Evolutionary conservation across 345 rosid species (phyloP).

Genomic region (Citrus cavaleriei): DNA sequence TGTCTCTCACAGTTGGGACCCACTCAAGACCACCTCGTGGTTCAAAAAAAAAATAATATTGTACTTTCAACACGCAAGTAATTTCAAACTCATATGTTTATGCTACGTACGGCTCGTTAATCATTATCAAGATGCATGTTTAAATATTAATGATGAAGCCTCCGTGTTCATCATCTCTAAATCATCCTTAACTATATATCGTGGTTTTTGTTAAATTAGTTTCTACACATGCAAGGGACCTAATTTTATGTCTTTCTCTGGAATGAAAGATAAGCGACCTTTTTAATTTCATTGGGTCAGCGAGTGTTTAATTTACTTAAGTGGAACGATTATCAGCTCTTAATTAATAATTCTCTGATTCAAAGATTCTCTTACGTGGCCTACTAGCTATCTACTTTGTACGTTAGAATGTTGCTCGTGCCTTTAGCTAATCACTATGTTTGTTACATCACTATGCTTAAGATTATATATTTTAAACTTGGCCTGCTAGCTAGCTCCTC

Average conservation of each 20-base stretch:
- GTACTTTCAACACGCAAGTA: no score
- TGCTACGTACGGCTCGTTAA: no score
- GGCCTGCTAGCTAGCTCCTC: background rate
- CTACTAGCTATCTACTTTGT: background rate
- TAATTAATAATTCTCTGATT: background rate
- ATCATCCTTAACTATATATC: no score
- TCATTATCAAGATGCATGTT: no score
- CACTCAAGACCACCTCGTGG: no score
- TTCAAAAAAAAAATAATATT: no score
- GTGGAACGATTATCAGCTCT: background rate
- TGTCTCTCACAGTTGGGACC: no score
- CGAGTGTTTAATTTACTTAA: background rate
- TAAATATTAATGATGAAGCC: no score
- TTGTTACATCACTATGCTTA: background rate
- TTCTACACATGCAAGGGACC: background rate
- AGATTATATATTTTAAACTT: background rate
- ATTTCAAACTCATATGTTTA: no score
- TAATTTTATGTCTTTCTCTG: background rate
- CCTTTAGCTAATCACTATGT: background rate
- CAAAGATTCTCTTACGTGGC: background rate
- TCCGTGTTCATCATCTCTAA: no score
- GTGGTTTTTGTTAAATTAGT: no score
- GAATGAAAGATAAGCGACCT: background rate
- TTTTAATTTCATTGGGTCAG: background rate
- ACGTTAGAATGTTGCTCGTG: no score